Conservation (phyloP, 768 basidiomycete genomes). For the Melanogaster broomeanus region DNA sequence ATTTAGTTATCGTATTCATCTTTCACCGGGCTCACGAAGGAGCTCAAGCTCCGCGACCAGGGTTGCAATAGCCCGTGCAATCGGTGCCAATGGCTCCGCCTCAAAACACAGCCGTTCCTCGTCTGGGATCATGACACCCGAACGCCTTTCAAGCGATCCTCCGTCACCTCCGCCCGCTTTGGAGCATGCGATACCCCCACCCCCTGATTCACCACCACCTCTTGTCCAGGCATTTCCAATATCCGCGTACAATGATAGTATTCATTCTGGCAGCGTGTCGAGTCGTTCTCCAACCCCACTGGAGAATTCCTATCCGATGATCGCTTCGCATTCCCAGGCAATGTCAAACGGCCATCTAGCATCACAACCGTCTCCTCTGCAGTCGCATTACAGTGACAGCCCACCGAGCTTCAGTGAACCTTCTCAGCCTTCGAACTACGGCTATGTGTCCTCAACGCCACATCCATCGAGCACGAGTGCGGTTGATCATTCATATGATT, state of each 20-base stretch:
- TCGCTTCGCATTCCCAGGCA: constrained; percentile 33
- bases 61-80: constrained; percentile 52
- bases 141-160: constrained; percentile 25
- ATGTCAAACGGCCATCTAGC: constrained; percentile 38
- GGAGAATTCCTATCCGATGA: constrained; percentile 42
- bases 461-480: constrained; percentile 23
- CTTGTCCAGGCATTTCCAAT: constrained; percentile 46
- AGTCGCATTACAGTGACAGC: constrained; percentile 32
- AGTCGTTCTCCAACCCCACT: constrained; percentile 50
- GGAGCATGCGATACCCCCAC: constrained; percentile 44
- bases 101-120: constrained; percentile 27
- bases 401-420: constrained; percentile 32
- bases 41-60: constrained; percentile 57
- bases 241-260: constrained; percentile 22
- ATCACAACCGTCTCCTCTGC: constrained; percentile 31
- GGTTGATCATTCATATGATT: constrained; percentile 30
- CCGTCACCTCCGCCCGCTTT: constrained; percentile 44
- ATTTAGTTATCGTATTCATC: constrained; percentile 74
- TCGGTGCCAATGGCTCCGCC: constrained; percentile 22
- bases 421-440: constrained; percentile 34
- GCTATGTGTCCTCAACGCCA: constrained; percentile 25
- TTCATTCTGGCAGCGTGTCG: constrained; percentile 37
- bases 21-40: constrained; percentile 77
- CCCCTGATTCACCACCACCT: constrained; percentile 58
- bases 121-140: constrained; percentile 23